Evolutionary conservation across 2,329 filamentous ascomycete species (phyloP), one percentile per base, ranked within the genome.

Genomic region (Dactylonectria macrodidyma): DNA sequence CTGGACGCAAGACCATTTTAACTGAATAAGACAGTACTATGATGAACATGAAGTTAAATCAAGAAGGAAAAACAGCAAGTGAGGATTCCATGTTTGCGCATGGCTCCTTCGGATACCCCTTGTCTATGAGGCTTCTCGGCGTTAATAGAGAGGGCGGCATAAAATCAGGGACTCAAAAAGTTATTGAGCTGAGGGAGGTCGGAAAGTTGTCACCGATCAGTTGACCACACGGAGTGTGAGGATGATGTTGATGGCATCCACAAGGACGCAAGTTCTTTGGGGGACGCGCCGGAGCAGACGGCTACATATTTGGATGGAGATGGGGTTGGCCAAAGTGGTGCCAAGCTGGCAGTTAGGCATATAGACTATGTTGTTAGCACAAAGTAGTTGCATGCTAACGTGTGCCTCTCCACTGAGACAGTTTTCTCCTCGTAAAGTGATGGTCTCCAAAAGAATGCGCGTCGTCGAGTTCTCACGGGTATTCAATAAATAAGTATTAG

Each of bases 1-100:
- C 81, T 91, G 19, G 79, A 84, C 60, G 78, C 78, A 24, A 77
- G 84, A 54, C 81, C 82, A 41, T 83, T 83, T 72, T 84, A 77
- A 65, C 47, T 57, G 30, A 56, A 44, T 60, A 73, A 56, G 64
- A 66, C 57, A 63, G 60, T 62, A 71, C 41, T 65, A 68, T 54
- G 65, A 73, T 69, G 63, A 58, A 68, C 60, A 72, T 62, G 62
- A 70, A 62, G 67, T 67, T 65, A 73, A 57, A 69, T 63, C 64
- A 70, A 56, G 65, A 66, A 64, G 55, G 61, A 58, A 65, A 70
- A 33, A 46, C 60, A 59, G 54, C 30, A 50, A 44, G 62, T 62
- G 59, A 68, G 54, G 66, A 68, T 44, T 61, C 51, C 48, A 55
- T 64, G 57, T 74, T 69, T 68, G 50, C 72, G 65, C 60, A 68